phyloP scores from a whole-genome alignment of 2,329 filamentous ascomycete species.

The Rachicladosporium sp. region DNA sequence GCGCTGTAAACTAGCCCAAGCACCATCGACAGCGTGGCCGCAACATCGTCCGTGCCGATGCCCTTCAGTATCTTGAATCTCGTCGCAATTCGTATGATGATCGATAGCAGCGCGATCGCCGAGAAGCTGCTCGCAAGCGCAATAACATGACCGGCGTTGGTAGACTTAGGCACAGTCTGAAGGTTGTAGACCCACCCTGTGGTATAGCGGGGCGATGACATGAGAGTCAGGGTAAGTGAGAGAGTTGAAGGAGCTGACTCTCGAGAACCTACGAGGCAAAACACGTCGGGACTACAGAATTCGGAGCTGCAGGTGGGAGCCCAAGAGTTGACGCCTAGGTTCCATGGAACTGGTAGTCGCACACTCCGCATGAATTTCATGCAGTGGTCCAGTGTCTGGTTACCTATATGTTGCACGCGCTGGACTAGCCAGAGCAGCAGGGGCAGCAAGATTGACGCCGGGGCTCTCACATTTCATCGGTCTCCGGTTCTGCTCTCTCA shows the following conservation, averaged over 20 bases:
- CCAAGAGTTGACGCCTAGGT: too few species aligned
- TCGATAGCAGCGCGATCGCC: conserved; percentile 3
- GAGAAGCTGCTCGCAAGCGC: conserved; percentile 6
- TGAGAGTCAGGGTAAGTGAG: background rate
- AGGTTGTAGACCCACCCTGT: conserved; percentile 10
- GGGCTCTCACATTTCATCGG: too few species aligned
- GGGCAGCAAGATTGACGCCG: too few species aligned
- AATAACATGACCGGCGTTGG: conserved; percentile 6
- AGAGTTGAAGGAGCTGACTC: background rate
- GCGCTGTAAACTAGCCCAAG: conserved; percentile 8
- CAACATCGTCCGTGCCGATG: conserved; percentile 6
- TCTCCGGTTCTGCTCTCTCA: too few species aligned
- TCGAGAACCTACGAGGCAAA: too few species aligned
- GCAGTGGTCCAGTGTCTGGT: too few species aligned
- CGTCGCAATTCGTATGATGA: conserved; percentile 4
- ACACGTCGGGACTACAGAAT: too few species aligned
- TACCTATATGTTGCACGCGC: too few species aligned
- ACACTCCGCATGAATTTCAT: too few species aligned
- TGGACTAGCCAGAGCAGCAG: too few species aligned
- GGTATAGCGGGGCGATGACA: conserved; percentile 3
- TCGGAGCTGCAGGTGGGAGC: too few species aligned
- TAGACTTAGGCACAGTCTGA: conserved; percentile 1
- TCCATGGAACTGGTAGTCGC: too few species aligned
- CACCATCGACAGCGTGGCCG: conserved; percentile 2
- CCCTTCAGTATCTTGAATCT: conserved; percentile 4